Evolutionary conservation across 352 stramenopile species (phyloP).

Genomic region (Phytopythium vexans): DNA sequence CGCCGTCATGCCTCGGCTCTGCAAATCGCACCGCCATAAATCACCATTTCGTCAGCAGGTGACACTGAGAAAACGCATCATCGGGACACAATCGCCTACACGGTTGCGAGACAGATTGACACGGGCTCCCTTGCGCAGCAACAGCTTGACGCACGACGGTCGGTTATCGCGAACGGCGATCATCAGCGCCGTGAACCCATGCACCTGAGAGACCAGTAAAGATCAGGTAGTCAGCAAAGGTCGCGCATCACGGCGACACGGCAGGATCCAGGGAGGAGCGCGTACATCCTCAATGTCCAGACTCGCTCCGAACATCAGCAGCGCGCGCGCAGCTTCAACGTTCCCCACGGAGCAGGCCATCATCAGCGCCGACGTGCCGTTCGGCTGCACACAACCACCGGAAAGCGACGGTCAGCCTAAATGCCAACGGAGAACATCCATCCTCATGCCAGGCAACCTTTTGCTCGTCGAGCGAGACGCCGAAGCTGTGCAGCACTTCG

Average conservation of each 20-base stretch:
- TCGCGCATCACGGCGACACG: not conserved
- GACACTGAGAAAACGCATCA: not conserved
- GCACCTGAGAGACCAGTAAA: conserved; percentile 41
- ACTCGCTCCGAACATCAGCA: conserved; percentile 84
- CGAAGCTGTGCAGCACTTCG: conserved; percentile 75
- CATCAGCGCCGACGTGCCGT: conserved; percentile 77
- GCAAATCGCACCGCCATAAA: conserved; percentile 1
- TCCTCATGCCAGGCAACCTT: conserved; percentile 36
- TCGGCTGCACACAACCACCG: conserved; percentile 38
- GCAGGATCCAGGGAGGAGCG: not conserved
- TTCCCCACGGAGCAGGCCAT: conserved; percentile 85
- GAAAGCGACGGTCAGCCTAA: not conserved
- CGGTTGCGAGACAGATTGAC: conserved; percentile 83
- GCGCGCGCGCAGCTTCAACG: conserved; percentile 69
- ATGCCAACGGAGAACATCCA: not conserved
- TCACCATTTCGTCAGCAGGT: conserved; percentile 7
- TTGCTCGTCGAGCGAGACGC: conserved; percentile 79
- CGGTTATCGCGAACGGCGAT: conserved; percentile 70
- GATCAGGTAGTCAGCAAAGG: not conserved
- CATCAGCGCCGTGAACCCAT: conserved; percentile 82
- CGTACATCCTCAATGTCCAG: conserved; percentile 82
- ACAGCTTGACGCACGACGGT: conserved; percentile 56
- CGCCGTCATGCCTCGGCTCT: conserved; percentile 81
- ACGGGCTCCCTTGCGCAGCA: conserved; percentile 76
- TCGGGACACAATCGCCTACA: conserved; percentile 26